phyloP scores from a whole-genome alignment of 305 asterid species.

The Fraxinus xanthoxyloides region DNA sequence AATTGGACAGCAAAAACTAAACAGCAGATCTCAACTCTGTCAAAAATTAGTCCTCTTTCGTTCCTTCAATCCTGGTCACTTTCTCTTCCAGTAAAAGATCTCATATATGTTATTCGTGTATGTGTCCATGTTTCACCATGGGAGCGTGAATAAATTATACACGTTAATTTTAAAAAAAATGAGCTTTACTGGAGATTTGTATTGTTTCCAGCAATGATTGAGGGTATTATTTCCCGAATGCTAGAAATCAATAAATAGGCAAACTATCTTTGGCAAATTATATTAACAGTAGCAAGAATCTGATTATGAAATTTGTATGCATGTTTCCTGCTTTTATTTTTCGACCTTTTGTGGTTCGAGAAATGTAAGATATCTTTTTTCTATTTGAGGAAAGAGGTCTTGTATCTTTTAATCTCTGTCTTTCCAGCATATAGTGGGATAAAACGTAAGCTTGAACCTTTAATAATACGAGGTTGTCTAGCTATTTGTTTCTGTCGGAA shows the following conservation, averaged over 20 bases:
- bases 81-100: not conserved
- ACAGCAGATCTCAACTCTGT: not conserved
- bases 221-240: not conserved
- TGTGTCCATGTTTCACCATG: not conserved
- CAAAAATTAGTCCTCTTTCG: not conserved
- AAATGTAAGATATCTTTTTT: not conserved
- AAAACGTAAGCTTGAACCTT: not conserved
- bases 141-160: not conserved
- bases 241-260: not conserved
- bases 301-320: not conserved
- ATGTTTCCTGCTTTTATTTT: not conserved
- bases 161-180: not conserved
- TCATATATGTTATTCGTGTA: not conserved
- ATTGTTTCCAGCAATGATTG: not conserved
- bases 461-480: not conserved
- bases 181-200: not conserved
- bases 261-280: not conserved
- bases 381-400: not conserved
- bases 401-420: no score
- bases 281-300: not conserved
- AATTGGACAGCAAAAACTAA: no score
- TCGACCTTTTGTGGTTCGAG: not conserved
- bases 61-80: not conserved
- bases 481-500: not conserved
- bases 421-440: not conserved